Percentiles rank a stretch among this genome's conserved stretches.
These are phyloP conservation scores for Litchi chinensis DNA, from an alignment of 345 rosid genomes.

Conservation along the genomic window DNA sequence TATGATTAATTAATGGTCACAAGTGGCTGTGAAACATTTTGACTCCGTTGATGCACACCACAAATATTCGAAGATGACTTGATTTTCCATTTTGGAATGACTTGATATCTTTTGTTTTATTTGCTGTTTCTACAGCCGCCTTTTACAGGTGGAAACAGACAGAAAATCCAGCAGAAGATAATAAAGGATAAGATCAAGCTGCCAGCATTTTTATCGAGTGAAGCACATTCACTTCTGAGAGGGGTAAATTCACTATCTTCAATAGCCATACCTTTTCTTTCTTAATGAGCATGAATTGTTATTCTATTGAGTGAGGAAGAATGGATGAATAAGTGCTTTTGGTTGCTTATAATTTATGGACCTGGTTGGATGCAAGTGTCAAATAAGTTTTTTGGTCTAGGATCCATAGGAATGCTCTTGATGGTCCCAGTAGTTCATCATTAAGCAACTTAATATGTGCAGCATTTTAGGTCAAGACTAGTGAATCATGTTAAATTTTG, in stretches of 20 bases:
- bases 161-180: slow-evolving; percentile 53
- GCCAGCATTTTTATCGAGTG: slow-evolving; percentile 48
- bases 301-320: neutral
- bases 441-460: neutral
- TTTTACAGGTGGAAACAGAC: slow-evolving; percentile 47
- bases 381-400: neutral
- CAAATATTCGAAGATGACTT: neutral
- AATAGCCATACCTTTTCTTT: neutral
- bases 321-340: neutral
- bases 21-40: neutral
- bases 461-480: neutral
- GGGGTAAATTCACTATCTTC: slow-evolving; percentile 35
- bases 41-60: neutral
- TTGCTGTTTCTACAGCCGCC: slow-evolving; percentile 45
- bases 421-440: neutral
- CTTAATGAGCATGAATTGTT: neutral
- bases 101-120: neutral
- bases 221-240: slow-evolving; percentile 49
- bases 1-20: neutral
- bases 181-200: slow-evolving; percentile 52
- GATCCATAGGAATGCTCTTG: neutral
- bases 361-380: neutral
- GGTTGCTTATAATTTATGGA: neutral
- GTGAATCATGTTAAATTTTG: slow-evolving; percentile 3
- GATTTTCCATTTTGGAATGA: neutral